These are phyloP conservation scores for Peterozyma xylosa DNA, from an alignment of 805 yeast genomes.

Conservation along the genomic window DNA sequence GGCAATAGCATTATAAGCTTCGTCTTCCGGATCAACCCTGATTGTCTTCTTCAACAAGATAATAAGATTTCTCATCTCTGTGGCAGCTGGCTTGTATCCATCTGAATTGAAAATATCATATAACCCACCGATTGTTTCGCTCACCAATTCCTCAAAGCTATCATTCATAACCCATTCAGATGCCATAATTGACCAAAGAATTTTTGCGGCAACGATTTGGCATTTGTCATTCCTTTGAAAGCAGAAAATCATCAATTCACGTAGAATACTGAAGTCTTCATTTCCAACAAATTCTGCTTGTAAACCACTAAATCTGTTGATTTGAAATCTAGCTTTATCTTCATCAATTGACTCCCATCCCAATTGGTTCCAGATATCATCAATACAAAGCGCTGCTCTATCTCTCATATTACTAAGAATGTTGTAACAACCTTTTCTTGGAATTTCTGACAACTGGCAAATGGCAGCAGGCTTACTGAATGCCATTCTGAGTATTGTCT, in stretches of 20 bases:
- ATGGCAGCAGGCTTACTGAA: slow-evolving; percentile 62
- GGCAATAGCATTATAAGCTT: slow-evolving; percentile 42
- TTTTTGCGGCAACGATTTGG: slow-evolving; percentile 53
- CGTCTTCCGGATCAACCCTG: slow-evolving; percentile 57
- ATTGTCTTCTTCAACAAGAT: slow-evolving; percentile 40
- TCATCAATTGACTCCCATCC: slow-evolving; percentile 56
- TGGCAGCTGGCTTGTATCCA: slow-evolving; percentile 45
- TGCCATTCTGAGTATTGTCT: slow-evolving; percentile 47
- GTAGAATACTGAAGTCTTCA: slow-evolving; percentile 51
- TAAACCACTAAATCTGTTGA: slow-evolving; percentile 58
- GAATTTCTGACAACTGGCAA: slow-evolving; percentile 65
- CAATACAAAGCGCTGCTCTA: slow-evolving; percentile 46
- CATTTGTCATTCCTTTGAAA: slow-evolving; percentile 60
- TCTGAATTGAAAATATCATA: slow-evolving; percentile 56
- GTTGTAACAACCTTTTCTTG: slow-evolving; percentile 60
- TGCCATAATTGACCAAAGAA: slow-evolving; percentile 67
- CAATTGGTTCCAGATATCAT: slow-evolving; percentile 65
- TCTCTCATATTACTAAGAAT: slow-evolving; percentile 59
- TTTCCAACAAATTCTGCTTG: slow-evolving; percentile 56
- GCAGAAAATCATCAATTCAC: slow-evolving; percentile 58
- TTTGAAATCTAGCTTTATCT: slow-evolving; percentile 49
- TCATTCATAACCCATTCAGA: slow-evolving; percentile 53
- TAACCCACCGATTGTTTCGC: slow-evolving; percentile 54
- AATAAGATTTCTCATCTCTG: slow-evolving; percentile 49
- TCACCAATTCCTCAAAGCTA: slow-evolving; percentile 47